Base-by-base conservation (phyloP, 2,329 filamentous ascomycete species). In the Pyrenochaeta sp. region DNA sequence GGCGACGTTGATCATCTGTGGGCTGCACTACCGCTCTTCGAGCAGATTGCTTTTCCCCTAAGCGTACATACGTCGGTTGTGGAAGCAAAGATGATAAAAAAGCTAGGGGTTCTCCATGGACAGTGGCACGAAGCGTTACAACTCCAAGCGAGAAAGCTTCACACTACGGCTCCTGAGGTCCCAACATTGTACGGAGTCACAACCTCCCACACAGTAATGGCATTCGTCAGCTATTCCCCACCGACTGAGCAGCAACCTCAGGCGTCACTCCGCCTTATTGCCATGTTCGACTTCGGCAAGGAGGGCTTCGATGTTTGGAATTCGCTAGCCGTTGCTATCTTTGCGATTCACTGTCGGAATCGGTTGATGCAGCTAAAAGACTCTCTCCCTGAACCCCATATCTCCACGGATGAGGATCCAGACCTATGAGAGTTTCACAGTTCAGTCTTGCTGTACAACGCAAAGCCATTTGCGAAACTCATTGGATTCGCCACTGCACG, bases 231-330 rank as follows among this genome's bases (percentile, higher is more conserved):
- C 6, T 77, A 80, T 38, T 68, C 73, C 2, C 65, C 74, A 13
- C 69, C 74, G 3, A 52, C 55, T 3, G 51, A 62, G 31, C 52
- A 53, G 18, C 37, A 57, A 42, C 44, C 47, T 3, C 51, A 58
- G 32, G 51, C 57, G 8, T 40, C 48, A 51, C 35, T 77, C 6
- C 64, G 71, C 8, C 72, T 73, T 8, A 74, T 84, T 35, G 77
- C 74, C 4, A 74, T 77, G 38, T 80, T 83, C 51, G 77, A 85
- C 57, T 76, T 83, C 41, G 73, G 72, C 3, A 74, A 81, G 29
- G 61, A 66, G 7, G 75, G 75, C 1, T 78, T 80, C 46, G 82
- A 85, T 58, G 81, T 84, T 2, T 86, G 82, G 82, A 83, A 83
- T 56, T 74, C 77, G 4, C 68, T 85, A 3, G 80, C 81, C 0